phyloP scores from a whole-genome alignment of 768 basidiomycete genomes.

The Amanita jacksonii region DNA sequence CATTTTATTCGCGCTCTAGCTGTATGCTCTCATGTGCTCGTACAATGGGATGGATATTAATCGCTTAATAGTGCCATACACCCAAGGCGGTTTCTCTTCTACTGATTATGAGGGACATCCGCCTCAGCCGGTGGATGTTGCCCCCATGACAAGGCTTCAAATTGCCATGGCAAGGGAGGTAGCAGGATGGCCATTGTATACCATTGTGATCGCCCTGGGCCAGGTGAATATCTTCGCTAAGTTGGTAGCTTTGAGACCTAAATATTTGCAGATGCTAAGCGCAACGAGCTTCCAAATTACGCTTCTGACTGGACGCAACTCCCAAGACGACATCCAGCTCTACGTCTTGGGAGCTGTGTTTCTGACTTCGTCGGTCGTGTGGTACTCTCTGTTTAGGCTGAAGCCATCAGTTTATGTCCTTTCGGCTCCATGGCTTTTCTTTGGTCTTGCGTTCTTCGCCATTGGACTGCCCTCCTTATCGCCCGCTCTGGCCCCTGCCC shows the following conservation, averaged over 20 bases:
- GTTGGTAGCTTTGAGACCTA: constrained; percentile 3
- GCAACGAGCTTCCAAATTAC: constrained; percentile 96
- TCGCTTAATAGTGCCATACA: constrained; percentile 34
- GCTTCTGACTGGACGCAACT: constrained; percentile 78
- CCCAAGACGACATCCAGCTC: constrained; percentile 68
- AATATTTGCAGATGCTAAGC: constrained; percentile 54
- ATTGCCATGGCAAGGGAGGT: constrained; percentile 75
- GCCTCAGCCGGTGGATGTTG: constrained; percentile 40
- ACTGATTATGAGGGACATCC: constrained; percentile 35
- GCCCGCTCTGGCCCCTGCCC: constrained; percentile 45
- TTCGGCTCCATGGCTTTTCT: constrained; percentile 86
- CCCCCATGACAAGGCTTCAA: constrained; percentile 78
- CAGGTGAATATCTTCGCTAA: constrained; percentile 36
- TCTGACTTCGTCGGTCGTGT: constrained; percentile 73
- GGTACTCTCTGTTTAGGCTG: constrained; percentile 85
- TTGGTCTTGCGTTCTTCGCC: constrained; percentile 82
- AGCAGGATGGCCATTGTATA: constrained; percentile 85
- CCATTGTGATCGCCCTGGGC: constrained; percentile 78
- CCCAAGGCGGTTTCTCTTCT: constrained; percentile 32
- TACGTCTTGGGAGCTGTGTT: constrained; percentile 91
- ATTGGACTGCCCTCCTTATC: constrained; percentile 81
- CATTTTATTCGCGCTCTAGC: constrained; percentile 60
- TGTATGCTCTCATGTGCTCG: constrained; percentile 39
- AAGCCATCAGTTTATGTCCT: constrained; percentile 85
- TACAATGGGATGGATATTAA: background rate